Conservation (phyloP, 139 green algal species). For the Chlorella sp. region DNA sequence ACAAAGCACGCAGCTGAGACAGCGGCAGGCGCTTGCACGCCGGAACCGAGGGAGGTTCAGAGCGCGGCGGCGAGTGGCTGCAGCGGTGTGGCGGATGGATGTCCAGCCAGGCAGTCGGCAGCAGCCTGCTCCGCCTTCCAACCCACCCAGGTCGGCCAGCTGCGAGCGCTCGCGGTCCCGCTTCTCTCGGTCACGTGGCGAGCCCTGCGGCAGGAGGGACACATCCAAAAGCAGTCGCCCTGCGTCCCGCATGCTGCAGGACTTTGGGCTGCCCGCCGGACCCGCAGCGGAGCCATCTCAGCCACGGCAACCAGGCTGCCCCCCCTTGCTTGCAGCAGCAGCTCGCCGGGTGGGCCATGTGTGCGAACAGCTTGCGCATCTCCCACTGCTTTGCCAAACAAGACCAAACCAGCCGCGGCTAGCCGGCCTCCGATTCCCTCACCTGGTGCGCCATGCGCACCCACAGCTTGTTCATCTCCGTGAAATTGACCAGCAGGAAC, state of each 20-base stretch:
- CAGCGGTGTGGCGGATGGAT: no score
- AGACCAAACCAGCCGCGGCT: neutral
- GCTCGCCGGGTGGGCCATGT: neutral
- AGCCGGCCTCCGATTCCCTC: no score
- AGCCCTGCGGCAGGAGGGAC: conserved; percentile 28
- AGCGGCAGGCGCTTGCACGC: no score
- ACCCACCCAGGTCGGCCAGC: conserved; percentile 61
- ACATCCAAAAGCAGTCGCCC: no score
- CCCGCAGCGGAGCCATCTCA: neutral
- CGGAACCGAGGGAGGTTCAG: no score
- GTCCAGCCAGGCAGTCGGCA: no score
- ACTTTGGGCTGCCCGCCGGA: no score
- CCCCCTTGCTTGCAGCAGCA: neutral
- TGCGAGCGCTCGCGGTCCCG: conserved; percentile 90
- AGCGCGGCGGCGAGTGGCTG: no score
- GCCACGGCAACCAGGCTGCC: neutral
- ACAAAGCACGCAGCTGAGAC: no score
- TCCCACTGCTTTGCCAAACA: no score
- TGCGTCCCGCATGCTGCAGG: no score
- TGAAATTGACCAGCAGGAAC: conserved; percentile 98
- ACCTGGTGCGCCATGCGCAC: conserved; percentile 88
- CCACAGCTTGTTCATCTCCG: conserved; percentile 99
- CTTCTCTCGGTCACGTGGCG: conserved; percentile 57
- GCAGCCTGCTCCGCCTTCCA: no score
- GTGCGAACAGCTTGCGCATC: neutral